Base-by-base conservation (phyloP, 441 rosid genomes). In the Erysimum pusillum region DNA sequence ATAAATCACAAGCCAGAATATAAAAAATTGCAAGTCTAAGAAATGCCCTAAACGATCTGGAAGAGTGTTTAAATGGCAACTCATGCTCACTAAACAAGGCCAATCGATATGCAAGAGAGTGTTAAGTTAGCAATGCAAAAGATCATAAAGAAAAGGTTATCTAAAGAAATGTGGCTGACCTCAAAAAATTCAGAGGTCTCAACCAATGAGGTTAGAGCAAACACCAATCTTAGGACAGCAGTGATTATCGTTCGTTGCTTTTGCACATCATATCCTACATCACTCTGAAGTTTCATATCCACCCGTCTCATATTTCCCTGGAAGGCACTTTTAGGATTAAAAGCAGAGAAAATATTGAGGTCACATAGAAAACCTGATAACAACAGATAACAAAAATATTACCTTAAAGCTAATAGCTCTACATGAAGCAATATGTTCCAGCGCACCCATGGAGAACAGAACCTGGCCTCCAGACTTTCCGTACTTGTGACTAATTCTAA, bases 401-500 rank as follows among this genome's bases (percentile, higher is more conserved):
- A 93, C 99, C 96, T 92, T 97, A 56, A 87, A 79, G 77, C 79
- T 83, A 64, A 85, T 79, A 54, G 88, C 94, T 84, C 60, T 88
- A 85, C 93, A 91, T 45, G 98, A 93, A 74, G 92, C 79, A 34
- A 96, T 83, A 78, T 90, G 96, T 79, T 91, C 98, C 86, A 93
- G 77, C 57, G 93, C 88, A 76, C 96, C 93, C 98, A 96, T 96
- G 66, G 97, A 90, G 82, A 91, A 90, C 54, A 96, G 84, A 75
- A 96, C 93, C 79, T 89, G 97, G 41, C 94, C 92, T 70, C 99
- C 99, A 42, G 98, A 86, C 83, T 92, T 96, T 54, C 97, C 96
- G 79, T 93, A 96, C 73, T 90, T 96, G 82, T 90, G 90, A 78
- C 97, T 88, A 77, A 96, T 91, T 84, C 99, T 89, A 79, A 93